phyloP scores from a whole-genome alignment of 2,329 filamentous ascomycete genomes.

The Nemania diffusa region DNA sequence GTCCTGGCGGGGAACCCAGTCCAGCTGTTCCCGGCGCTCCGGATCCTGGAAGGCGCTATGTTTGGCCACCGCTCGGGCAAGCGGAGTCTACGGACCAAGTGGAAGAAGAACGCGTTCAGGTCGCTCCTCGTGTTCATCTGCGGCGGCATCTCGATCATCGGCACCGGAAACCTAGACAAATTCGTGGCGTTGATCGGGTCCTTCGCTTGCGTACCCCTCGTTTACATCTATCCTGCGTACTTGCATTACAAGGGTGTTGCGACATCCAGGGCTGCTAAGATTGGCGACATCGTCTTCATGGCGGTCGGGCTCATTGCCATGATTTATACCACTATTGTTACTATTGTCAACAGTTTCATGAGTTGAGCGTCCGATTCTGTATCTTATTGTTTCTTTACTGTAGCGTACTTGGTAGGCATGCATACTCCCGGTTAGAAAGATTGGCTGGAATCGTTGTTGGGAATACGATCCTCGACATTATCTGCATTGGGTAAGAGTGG shows the following conservation, averaged over 20 bases:
- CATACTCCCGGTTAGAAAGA: constrained; percentile 24
- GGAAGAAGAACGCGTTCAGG: constrained; percentile 79
- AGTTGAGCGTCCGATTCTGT: constrained; percentile 20
- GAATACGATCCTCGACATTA: background rate
- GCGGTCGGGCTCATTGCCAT: constrained; percentile 72
- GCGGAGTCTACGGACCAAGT: constrained; percentile 72
- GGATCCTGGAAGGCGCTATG: constrained; percentile 74
- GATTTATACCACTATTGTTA: constrained; percentile 76
- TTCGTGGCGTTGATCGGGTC: constrained; percentile 80
- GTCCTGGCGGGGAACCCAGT: constrained; percentile 79
- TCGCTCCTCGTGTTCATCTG: constrained; percentile 67
- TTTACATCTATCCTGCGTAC: constrained; percentile 80
- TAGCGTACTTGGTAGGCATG: background rate
- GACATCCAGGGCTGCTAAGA: constrained; percentile 63
- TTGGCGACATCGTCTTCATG: constrained; percentile 71
- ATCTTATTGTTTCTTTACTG: background rate
- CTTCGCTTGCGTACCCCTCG: constrained; percentile 78
- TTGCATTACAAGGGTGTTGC: constrained; percentile 77
- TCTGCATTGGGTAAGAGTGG: background rate
- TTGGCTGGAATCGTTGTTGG: background rate
- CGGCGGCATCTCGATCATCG: constrained; percentile 69
- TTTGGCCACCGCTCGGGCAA: constrained; percentile 77
- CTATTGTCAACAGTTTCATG: constrained; percentile 58
- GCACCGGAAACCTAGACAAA: constrained; percentile 76
- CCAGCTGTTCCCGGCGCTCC: constrained; percentile 77